Evolutionary conservation across 1,284 basidiomycete genomes (phyloP), one percentile per base, ranked within the genome.

Genomic region (Hymenochaete sp.): DNA sequence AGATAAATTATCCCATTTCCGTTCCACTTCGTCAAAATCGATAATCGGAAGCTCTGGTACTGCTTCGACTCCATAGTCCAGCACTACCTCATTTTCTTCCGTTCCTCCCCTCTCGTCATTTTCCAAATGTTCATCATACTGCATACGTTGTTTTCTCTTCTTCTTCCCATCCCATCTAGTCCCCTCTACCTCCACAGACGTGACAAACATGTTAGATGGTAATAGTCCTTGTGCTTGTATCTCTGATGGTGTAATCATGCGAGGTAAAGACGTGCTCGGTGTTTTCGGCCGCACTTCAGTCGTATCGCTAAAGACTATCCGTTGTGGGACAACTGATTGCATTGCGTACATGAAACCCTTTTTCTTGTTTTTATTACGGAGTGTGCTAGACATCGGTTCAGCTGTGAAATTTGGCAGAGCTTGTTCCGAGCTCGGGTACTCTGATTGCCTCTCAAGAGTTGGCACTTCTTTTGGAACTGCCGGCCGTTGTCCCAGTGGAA

Each of bases 281-380:
- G 32, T 47, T n/a, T 27, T 52, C 25, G 19, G 48, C 24, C 44
- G 53, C 55, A 22, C 35, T 7, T 26, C 37, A 11, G 19, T 24
- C 5, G 37, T 21, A 8, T 38, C 35, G 9, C 39, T 22, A 53
- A 85, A 86, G n/a, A 77, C 62, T 45, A 85, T 81, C 57, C 75
- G 82, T 21, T 66, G 57, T 0, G 75, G 69, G 3, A 75, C 62
- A 0, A 70, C 65, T 9, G 57, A 65, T 0, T 59, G 51, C 59
- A 82, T 67, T 3, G 72, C 62, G 32, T 71, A 63, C 54, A 72
- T 77, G 61, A 79, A 84, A 9, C 75, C 77, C 49, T 73, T 79
- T 41, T 73, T 75, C 60, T 86, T 85, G 61, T 84, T 84, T 59
- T 84, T 85, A 57, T 83, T 85, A 40, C 74, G 67, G 11, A 84